These are phyloP conservation scores for Colletotrichum shisoi DNA, from an alignment of 2,329 filamentous ascomycete species.

Conservation along the genomic window DNA sequence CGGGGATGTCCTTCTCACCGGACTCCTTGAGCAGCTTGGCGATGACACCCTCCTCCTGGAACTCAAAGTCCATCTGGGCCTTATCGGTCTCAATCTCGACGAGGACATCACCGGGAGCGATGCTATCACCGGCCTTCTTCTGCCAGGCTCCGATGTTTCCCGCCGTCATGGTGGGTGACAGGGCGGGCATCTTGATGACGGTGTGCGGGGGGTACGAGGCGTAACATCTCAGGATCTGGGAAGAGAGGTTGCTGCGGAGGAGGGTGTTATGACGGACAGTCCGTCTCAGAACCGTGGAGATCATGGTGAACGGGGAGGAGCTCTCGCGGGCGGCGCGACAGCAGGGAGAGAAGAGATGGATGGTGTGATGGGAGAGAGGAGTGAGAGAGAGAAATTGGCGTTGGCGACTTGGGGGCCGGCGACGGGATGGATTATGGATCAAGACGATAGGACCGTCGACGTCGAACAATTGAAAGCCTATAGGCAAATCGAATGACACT, in stretches of 20 bases:
- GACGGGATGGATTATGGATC: neutral
- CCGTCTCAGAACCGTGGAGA: constrained; percentile 70
- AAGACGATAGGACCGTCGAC: constrained; percentile 25
- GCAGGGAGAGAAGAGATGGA: constrained; percentile 18
- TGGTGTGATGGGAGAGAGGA: no score
- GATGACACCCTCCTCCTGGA: constrained; percentile 95
- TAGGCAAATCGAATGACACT: constrained; percentile 34
- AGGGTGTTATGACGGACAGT: constrained; percentile 64
- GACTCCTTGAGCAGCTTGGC: constrained; percentile 93
- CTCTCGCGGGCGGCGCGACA: constrained; percentile 31
- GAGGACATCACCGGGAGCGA: constrained; percentile 91
- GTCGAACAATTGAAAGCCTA: constrained; percentile 36
- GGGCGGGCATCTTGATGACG: constrained; percentile 95
- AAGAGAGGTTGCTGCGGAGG: constrained; percentile 60
- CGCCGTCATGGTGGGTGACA: constrained; percentile 96
- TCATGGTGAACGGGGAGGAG: constrained; percentile 57
- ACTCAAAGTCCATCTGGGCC: constrained; percentile 99
- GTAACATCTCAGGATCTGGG: constrained; percentile 69
- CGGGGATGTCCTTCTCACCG: constrained; percentile 90
- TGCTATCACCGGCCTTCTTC: constrained; percentile 90
- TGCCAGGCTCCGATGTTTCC: constrained; percentile 98
- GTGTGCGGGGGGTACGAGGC: constrained; percentile 94
- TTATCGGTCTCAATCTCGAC: constrained; percentile 99
- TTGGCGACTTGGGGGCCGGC: neutral
- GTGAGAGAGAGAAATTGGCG: neutral